Conservation (phyloP, 163 green algal species). For the Scenedesmus sp. region DNA sequence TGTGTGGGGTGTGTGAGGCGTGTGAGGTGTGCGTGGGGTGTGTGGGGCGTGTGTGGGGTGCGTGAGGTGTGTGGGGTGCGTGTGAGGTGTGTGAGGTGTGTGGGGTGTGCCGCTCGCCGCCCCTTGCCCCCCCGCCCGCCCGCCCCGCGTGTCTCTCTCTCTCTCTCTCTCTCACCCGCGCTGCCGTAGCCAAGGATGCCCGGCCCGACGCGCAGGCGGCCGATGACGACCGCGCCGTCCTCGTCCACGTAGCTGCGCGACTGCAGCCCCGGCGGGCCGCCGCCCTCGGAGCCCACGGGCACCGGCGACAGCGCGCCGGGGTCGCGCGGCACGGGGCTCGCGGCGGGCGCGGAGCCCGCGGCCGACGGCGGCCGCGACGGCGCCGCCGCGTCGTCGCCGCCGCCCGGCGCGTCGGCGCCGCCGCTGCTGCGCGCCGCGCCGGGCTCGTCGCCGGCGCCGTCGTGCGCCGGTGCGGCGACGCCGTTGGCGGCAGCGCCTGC, state of each 20-base stretch:
- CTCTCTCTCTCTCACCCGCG: conserved; percentile 66
- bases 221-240: conserved; percentile 53
- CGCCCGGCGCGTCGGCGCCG: too few relatives aligned
- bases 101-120: too few relatives aligned
- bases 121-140: too few relatives aligned
- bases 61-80: too few relatives aligned
- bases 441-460: neutral
- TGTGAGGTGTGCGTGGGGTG: too few relatives aligned
- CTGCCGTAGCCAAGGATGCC: conserved; percentile 91
- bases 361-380: conserved; percentile 4
- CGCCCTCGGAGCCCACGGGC: neutral
- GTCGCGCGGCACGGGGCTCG: too few relatives aligned
- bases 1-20: too few relatives aligned
- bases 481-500: neutral
- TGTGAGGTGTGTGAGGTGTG: too few relatives aligned
- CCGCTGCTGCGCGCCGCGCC: neutral
- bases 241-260: conserved; percentile 38
- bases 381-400: neutral
- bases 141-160: too few relatives aligned
- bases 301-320: conserved; percentile 3
- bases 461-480: neutral
- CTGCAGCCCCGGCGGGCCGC: neutral
- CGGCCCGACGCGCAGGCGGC: conserved; percentile 72
- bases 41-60: too few relatives aligned
- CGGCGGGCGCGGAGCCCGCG: too few relatives aligned